Evolutionary conservation across 257 asterid species (phyloP), one percentile per base, ranked within the genome.

Genomic region (Cruciata laevipes): DNA sequence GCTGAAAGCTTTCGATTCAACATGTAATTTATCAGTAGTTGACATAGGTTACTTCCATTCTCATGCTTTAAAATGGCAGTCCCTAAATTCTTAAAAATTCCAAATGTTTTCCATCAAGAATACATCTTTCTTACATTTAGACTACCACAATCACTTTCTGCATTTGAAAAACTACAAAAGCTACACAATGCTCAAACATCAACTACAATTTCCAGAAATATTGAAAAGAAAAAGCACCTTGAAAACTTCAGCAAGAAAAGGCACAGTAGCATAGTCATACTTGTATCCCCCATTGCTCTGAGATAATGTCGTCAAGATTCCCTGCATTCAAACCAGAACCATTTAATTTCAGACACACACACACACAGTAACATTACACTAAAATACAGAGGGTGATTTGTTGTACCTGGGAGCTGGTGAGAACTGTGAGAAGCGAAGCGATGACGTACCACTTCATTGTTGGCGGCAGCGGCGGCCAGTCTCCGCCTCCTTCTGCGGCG

Each of bases 171-270:
- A 33, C 47, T 4, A 10, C 13, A 37, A 17, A 63, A 0, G 16
- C 51, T 42, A 42, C 51, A 42, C 51, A 42, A 13, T 42, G 51
- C 11, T 10, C 51, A 42, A 42, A 42, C 49, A 37, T 4, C 7
- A 37, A 7, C 38, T 35, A 35, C 38, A 35, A 7, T 35, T 35
- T 35, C 30, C 30, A 27, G 30, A 27, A 3, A 32, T 32, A 0
- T 1, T 21, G 18, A 0, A 10, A 27, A 10, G 61, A 61, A 23
- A 32, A 27, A 52, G 11, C 74, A 94, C 99, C 99, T 94, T 94
- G 61, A 84, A 93, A 74, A 87, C 84, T 76, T 94, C 99, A 82
- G 99, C 99, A 66, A 90, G 99, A 76, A 94, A 93, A 72, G 99
- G 97, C 71, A 94, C 97, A 53, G 97, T 94, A 20, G 99, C 94